Percentiles rank a stretch among this genome's conserved stretches.
Conservation (phyloP, 1,139 yeast species). For the Schizosaccharomyces versatilis region DNA sequence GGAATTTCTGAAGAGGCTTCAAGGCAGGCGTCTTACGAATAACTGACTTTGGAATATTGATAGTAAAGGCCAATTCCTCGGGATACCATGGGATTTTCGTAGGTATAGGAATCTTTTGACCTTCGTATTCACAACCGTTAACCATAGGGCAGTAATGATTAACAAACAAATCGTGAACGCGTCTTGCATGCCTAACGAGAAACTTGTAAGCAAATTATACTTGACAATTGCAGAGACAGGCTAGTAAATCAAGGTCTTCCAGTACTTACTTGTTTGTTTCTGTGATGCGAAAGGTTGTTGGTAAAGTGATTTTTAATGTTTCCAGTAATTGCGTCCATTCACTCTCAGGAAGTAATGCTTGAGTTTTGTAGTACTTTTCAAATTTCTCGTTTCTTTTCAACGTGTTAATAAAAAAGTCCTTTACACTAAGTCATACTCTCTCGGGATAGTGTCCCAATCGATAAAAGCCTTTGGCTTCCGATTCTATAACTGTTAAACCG, state of each 20-base stretch:
- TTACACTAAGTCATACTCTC: no score
- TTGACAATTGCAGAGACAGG: background rate
- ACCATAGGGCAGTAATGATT: constrained; percentile 25
- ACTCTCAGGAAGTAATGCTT: constrained; percentile 42
- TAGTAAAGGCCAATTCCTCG: constrained; percentile 71
- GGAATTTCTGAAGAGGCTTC: constrained; percentile 68
- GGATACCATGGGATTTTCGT: constrained; percentile 69
- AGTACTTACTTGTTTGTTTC: constrained; percentile 40
- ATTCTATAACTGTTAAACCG: no score
- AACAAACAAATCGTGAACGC: constrained; percentile 21
- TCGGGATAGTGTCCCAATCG: no score
- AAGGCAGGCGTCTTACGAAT: constrained; percentile 72
- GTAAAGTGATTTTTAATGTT: constrained; percentile 59
- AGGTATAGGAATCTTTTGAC: constrained; percentile 42
- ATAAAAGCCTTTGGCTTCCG: no score
- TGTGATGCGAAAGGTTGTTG: constrained; percentile 84
- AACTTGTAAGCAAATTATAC: background rate
- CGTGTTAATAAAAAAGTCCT: no score
- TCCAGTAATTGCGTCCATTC: constrained; percentile 55
- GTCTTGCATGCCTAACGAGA: constrained; percentile 17
- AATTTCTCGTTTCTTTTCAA: constrained; percentile 38
- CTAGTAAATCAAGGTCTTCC: background rate
- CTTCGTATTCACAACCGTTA: constrained; percentile 32
- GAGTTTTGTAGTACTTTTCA: constrained; percentile 65
- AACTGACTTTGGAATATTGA: constrained; percentile 75